Evolutionary conservation across 1,284 basidiomycete genomes (phyloP).

Genomic region (Microbotryum silenes-acaulis): DNA sequence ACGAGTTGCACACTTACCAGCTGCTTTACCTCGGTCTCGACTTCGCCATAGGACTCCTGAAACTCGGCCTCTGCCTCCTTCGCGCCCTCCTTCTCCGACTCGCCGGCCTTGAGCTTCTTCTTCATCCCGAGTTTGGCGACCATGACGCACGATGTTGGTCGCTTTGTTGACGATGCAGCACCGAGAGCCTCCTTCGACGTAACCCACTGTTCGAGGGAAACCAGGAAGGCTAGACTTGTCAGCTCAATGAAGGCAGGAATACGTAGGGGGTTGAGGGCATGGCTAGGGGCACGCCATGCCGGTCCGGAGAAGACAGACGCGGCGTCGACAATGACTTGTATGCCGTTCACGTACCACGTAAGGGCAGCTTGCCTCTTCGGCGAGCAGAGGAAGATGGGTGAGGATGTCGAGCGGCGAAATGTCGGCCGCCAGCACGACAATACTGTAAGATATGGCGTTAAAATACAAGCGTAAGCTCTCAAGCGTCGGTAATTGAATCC

Average conservation of each 20-base stretch:
- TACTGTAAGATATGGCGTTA: slow-evolving; percentile 44
- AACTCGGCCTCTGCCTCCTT: slow-evolving; percentile 63
- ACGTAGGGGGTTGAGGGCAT: not conserved
- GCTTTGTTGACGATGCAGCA: slow-evolving; percentile 89
- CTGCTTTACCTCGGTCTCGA: slow-evolving; percentile 58
- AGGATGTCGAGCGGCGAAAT: slow-evolving; percentile 98
- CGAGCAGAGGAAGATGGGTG: slow-evolving; percentile 87
- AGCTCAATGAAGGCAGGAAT: not conserved
- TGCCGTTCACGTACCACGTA: slow-evolving; percentile 54
- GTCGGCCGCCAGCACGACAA: slow-evolving; percentile 90
- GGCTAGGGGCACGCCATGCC: slow-evolving; percentile 35
- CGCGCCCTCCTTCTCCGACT: slow-evolving; percentile 55
- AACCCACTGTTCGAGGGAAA: slow-evolving; percentile 42
- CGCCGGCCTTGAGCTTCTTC: slow-evolving; percentile 58
- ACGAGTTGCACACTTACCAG: slow-evolving; percentile 4
- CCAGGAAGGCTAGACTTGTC: not conserved
- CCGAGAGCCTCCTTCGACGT: slow-evolving; percentile 89
- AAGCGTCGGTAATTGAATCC: not conserved
- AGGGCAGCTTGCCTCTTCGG: slow-evolving; percentile 89
- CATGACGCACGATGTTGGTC: slow-evolving; percentile 97
- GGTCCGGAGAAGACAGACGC: not conserved
- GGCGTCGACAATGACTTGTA: slow-evolving; percentile 27
- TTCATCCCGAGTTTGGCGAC: slow-evolving; percentile 53
- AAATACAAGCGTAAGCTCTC: not conserved
- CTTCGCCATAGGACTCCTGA: slow-evolving; percentile 72